Conservation (phyloP, 495 filamentous ascomycete species). For the Hypomontagnella submonticulosa region DNA sequence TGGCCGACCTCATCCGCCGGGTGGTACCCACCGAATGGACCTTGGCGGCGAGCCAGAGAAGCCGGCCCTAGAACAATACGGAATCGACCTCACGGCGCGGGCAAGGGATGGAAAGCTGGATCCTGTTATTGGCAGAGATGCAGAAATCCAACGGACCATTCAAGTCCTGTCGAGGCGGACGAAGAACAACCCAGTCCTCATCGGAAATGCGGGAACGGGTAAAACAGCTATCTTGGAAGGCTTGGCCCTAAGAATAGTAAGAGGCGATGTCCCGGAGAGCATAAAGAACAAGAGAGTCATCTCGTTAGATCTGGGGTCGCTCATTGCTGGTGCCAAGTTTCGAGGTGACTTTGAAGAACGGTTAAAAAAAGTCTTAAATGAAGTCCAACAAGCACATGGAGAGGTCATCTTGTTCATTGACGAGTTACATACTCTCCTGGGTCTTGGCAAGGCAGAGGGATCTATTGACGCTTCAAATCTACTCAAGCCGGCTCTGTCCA, state of each 20-base stretch:
- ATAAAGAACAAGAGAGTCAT: constrained; percentile 95
- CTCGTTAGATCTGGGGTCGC: constrained; percentile 83
- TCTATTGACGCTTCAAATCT: constrained; percentile 97
- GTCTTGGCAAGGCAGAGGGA: constrained; percentile 93
- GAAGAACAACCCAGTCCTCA: constrained; percentile 97
- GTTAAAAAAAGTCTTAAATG: constrained; percentile 87
- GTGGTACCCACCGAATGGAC: constrained; percentile 94
- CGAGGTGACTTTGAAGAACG: constrained; percentile 96
- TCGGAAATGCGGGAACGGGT: constrained; percentile 91
- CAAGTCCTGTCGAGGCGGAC: constrained; percentile 92
- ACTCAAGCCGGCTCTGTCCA: constrained; percentile 89
- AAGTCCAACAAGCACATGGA: constrained; percentile 89
- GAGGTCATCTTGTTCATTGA: constrained; percentile 95
- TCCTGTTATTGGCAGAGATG: constrained; percentile 92
- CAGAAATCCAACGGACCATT: constrained; percentile 92
- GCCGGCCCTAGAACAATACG: constrained; percentile 87
- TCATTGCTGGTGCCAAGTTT: constrained; percentile 97
- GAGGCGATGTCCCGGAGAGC: constrained; percentile 94
- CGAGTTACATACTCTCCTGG: constrained; percentile 91
- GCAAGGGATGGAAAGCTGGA: constrained; percentile 92
- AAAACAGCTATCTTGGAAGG: constrained; percentile 97
- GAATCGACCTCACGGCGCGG: constrained; percentile 86
- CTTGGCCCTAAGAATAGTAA: constrained; percentile 87
- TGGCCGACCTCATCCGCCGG: constrained; percentile 85
- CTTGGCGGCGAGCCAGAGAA: constrained; percentile 83